Evolutionary conservation across 352 stramenopile species (phyloP), one percentile per base, ranked within the genome.

Genomic region (Globisporangium perplexum): DNA sequence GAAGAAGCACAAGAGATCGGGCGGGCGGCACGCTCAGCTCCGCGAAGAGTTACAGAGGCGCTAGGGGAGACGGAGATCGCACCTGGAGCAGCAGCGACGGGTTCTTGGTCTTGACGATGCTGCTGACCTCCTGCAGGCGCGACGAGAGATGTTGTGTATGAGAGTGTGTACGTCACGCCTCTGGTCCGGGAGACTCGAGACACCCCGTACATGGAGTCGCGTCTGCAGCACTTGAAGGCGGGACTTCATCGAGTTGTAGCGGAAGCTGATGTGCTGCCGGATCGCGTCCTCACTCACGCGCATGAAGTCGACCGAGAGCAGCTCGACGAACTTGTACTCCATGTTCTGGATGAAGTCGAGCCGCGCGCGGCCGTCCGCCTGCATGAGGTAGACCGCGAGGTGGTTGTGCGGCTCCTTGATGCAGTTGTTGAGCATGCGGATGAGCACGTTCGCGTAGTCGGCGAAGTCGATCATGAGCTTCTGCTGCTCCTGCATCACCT

Each of bases 271-370:
- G 55, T 97, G 88, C 59, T 97, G 81, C 45, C 93, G 90, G 31
- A 96, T 92, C 15, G 86, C 76, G 41, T 96, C 90, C 14, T 98
- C 92, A 6, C 72, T 66, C 23, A 86, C 86, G n/a, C 91, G 81
- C 59, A 87, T 73, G 53, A 97, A 98, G 46, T 96, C 80, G 18
- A 96, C 82, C 0, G 83, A 96, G 15, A 98, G 77, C 11, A 98
- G 67, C 71, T 98, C 93, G 31, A 98, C 88, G 63, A 98, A 98
- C 55, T 97, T 98, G 83, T 97, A 98, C 72, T 97, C 88, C 92
- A 98, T 97, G 61, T 98, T 98, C 69, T 96, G 88, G 57, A 98
- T 98, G 57, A 98, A 96, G 54, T 98, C 92, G 11, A 98, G 71
- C 2, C 91, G 78, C 18, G 88, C 88, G 47, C 87, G 84, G n/a